Percentiles rank a stretch among this genome's conserved stretches.
phyloP scores from a whole-genome alignment of 169 alveolate species.

The Nephromyces sp. region DNA sequence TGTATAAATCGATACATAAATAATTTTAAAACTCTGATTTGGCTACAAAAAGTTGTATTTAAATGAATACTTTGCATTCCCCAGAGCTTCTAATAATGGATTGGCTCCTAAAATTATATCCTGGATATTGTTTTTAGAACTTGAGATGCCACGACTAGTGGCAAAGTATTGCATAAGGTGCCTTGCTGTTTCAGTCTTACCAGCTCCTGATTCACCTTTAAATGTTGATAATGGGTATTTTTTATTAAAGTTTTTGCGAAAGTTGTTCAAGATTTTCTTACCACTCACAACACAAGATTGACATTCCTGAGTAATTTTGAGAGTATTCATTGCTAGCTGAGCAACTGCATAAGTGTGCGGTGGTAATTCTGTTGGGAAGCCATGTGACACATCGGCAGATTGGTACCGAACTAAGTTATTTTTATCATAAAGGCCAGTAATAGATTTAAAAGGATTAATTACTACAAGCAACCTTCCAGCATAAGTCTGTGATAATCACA shows the following conservation, averaged over 20 bases:
- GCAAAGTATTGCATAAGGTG: constrained; percentile 45
- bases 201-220: constrained; percentile 97
- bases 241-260: not conserved
- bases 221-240: not conserved
- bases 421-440: constrained; percentile 68
- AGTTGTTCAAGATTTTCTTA: not conserved
- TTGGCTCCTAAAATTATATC: constrained; percentile 67
- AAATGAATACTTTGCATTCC: constrained; percentile 83
- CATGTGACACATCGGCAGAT: constrained; percentile 50
- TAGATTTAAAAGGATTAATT: constrained; percentile 70
- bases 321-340: constrained; percentile 24
- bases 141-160: not conserved
- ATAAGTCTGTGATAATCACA: constrained; percentile 33
- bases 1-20: not conserved
- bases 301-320: constrained; percentile 7
- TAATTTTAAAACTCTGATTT: no score
- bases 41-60: not conserved
- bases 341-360: constrained; percentile 80
- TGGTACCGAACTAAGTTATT: constrained; percentile 57
- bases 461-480: constrained; percentile 80
- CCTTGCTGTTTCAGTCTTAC: constrained; percentile 92
- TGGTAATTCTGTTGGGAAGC: constrained; percentile 37
- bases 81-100: constrained; percentile 72
- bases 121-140: constrained; percentile 10
- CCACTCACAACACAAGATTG: constrained; percentile 21